These are phyloP conservation scores for Pleurotus tuber-regium DNA, from an alignment of 768 basidiomycete species.

Conservation along the genomic window DNA sequence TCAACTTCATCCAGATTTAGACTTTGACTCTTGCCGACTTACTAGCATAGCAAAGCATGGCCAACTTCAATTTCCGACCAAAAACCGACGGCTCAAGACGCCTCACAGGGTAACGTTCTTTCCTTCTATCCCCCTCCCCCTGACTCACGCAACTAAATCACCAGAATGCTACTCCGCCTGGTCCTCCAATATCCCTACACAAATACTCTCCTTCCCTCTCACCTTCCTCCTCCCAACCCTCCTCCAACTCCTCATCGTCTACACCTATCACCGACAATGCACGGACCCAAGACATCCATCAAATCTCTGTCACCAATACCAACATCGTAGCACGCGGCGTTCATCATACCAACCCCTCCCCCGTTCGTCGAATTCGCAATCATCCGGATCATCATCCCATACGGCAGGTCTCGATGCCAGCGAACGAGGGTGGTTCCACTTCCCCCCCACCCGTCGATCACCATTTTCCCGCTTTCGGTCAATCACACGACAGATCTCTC, in stretches of 20 bases:
- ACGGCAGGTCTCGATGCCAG: no score
- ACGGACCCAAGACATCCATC: constrained; percentile 1
- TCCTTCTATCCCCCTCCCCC: not conserved
- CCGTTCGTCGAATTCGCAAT: not conserved
- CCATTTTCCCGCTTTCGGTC: constrained; percentile 2
- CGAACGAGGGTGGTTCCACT: not conserved
- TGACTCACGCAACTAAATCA: not conserved
- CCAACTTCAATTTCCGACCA: not conserved
- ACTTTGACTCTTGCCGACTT: not conserved
- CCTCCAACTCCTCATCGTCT: constrained; percentile 10
- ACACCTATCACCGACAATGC: constrained; percentile 12
- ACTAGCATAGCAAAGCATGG: not conserved
- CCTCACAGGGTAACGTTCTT: not conserved
- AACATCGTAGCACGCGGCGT: not conserved
- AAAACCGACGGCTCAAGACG: no score
- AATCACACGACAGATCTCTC: no score
- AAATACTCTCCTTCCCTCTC: constrained; percentile 11
- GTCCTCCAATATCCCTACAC: not conserved
- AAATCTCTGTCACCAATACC: constrained; percentile 8
- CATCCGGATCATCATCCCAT: not conserved
- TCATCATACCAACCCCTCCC: not conserved
- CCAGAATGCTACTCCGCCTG: constrained; percentile 11
- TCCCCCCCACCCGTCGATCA: not conserved
- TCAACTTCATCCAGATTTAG: not conserved
- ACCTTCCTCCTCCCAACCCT: constrained; percentile 11